A percentile compares a stretch with the other conserved stretches of the same genome.
These are phyloP conservation scores for Atkinsonella hypoxylon DNA, from an alignment of 2,329 filamentous ascomycete genomes.

Conservation along the genomic window DNA sequence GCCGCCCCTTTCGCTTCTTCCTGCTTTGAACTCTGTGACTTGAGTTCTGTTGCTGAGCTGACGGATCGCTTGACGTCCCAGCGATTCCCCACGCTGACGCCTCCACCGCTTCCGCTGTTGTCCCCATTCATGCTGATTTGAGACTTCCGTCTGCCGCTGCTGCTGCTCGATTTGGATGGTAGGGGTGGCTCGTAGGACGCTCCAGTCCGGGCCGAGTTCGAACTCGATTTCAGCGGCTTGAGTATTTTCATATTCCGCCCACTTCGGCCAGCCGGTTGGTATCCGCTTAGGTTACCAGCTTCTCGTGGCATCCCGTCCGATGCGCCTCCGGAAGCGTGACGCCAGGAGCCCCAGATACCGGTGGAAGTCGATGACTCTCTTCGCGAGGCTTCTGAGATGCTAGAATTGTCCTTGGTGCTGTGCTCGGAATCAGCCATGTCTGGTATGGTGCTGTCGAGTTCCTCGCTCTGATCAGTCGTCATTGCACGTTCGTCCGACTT, in stretches of 20 bases:
- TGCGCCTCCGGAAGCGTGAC: conserved; percentile 40
- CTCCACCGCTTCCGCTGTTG: conserved; percentile 11
- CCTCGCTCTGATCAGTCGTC: conserved; percentile 31
- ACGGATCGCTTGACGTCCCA: conserved; percentile 44
- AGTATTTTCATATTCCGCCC: conserved; percentile 80
- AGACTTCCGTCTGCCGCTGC: conserved; percentile 40
- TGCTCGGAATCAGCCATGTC: conserved; percentile 13
- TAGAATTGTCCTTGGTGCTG: conserved; percentile 17
- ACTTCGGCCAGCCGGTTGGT: conserved; percentile 53
- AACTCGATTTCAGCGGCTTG: conserved; percentile 58
- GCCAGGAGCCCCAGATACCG: conserved; percentile 62
- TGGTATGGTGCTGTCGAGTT: conserved; percentile 26
- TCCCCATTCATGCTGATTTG: conserved; percentile 26
- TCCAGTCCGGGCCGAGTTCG: conserved; percentile 38
- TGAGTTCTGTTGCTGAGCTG: conserved; percentile 29
- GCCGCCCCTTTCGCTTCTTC: conserved; percentile 26
- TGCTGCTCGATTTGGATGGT: conserved; percentile 31
- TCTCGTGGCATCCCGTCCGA: conserved; percentile 43
- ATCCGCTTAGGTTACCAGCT: conserved; percentile 46
- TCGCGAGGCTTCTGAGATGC: conserved; percentile 20
- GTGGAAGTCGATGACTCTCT: conserved; percentile 38
- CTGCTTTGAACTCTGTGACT: conserved; percentile 23
- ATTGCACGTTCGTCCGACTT: conserved; percentile 24
- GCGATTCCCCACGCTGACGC: conserved; percentile 21
- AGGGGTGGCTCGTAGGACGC: conserved; percentile 39